These are phyloP conservation scores for Colletotrichum somersetense DNA, from an alignment of 2,329 filamentous ascomycete genomes.

Conservation along the genomic window DNA sequence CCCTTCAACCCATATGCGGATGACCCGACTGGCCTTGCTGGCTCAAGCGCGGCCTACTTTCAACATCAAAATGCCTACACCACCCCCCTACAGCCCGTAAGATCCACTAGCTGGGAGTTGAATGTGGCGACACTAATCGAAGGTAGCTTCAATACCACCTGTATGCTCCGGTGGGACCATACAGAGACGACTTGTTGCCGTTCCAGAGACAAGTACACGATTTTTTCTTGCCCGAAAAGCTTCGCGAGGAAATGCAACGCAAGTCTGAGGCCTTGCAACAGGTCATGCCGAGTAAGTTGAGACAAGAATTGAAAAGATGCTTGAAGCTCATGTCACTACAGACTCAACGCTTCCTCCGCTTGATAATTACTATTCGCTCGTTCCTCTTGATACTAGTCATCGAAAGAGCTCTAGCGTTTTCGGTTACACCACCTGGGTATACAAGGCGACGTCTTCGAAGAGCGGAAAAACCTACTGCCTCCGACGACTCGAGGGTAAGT, in stretches of 20 bases:
- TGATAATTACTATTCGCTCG: constrained; percentile 92
- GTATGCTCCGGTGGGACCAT: constrained; percentile 88
- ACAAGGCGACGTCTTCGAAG: constrained; percentile 91
- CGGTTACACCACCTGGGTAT: constrained; percentile 92
- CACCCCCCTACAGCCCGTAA: constrained; percentile 71
- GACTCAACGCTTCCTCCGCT: constrained; percentile 79
- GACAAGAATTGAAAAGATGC: not conserved
- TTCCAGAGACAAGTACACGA: constrained; percentile 92
- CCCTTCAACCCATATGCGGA: constrained; percentile 83
- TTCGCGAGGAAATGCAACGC: constrained; percentile 89
- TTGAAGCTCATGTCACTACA: constrained; percentile 34
- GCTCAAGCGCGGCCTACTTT: constrained; percentile 74
- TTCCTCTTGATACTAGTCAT: constrained; percentile 86
- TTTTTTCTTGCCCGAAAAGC: constrained; percentile 89
- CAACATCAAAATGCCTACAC: constrained; percentile 66
- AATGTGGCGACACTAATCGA: constrained; percentile 41
- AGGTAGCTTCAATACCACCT: constrained; percentile 88
- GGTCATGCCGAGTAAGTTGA: constrained; percentile 78
- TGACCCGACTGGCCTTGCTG: constrained; percentile 71
- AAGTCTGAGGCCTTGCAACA: constrained; percentile 89
- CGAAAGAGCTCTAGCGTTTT: constrained; percentile 84
- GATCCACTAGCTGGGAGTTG: constrained; percentile 42
- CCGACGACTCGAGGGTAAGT: constrained; percentile 81
- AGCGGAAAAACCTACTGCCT: constrained; percentile 91
- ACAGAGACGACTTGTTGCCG: constrained; percentile 82